Percentiles rank a stretch among this genome's conserved stretches.
Evolutionary conservation across 805 yeast genomes (phyloP).

Genomic region (Myxozyma vanderwaltii): DNA sequence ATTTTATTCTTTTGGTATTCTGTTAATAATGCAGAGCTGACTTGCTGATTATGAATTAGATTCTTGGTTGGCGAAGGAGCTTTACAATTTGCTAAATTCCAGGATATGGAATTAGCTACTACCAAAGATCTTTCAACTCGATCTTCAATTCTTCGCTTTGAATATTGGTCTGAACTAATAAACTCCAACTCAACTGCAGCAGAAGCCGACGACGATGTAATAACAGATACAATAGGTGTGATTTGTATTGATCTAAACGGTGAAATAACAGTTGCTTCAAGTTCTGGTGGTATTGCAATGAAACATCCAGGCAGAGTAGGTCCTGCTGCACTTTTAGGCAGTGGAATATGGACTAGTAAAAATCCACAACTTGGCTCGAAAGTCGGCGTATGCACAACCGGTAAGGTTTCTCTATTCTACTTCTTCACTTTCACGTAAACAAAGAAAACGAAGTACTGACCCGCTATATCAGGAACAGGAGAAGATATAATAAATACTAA

Average conservation of each 20-base stretch:
- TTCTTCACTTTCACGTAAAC: neutral
- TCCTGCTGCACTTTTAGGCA: constrained; percentile 47
- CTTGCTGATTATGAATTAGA: constrained; percentile 8
- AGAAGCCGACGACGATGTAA: constrained; percentile 5
- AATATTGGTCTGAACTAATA: constrained; percentile 29
- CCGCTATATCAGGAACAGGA: constrained; percentile 38
- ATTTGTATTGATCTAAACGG: constrained; percentile 40
- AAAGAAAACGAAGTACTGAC: neutral
- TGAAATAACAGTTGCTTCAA: constrained; percentile 40
- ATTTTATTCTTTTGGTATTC: too few relatives aligned
- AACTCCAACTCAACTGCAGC: neutral
- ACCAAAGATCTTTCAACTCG: constrained; percentile 28
- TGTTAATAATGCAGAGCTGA: too few relatives aligned
- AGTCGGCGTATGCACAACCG: constrained; percentile 42
- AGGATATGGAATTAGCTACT: constrained; percentile 23
- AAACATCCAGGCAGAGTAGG: constrained; percentile 47
- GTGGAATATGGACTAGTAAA: constrained; percentile 39
- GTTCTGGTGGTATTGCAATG: constrained; percentile 47
- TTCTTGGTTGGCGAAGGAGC: constrained; percentile 45
- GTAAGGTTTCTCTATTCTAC: constrained; percentile 36
- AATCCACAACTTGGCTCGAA: neutral
- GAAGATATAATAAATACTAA: constrained; percentile 44
- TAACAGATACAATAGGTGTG: constrained; percentile 48
- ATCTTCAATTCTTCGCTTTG: constrained; percentile 24
- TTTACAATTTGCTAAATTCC: constrained; percentile 35